These are phyloP conservation scores for Sordaria brevicollis DNA, from an alignment of 495 filamentous ascomycete genomes.

Conservation along the genomic window DNA sequence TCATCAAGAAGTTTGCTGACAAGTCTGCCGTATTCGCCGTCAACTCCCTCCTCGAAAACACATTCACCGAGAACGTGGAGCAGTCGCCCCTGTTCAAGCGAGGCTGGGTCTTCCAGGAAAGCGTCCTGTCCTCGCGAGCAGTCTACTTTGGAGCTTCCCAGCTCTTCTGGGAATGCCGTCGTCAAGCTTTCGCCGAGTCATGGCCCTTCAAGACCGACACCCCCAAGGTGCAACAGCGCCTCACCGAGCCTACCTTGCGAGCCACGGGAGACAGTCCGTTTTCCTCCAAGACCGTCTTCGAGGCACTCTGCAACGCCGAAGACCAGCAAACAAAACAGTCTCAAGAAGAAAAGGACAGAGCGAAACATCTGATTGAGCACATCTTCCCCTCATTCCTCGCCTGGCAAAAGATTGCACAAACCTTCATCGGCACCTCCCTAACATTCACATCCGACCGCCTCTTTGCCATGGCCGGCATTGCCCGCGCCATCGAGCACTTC, in stretches of 20 bases:
- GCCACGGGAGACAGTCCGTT: background rate
- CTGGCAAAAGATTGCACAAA: background rate
- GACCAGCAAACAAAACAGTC: background rate
- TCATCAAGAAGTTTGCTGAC: background rate
- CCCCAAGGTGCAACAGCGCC: background rate
- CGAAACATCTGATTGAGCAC: background rate
- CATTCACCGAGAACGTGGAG: background rate
- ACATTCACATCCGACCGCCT: slow-evolving; percentile 11
- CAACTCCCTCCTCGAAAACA: background rate
- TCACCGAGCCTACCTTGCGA: background rate
- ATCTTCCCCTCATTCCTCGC: background rate
- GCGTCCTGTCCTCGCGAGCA: slow-evolving; percentile 2
- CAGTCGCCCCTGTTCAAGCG: slow-evolving; percentile 2
- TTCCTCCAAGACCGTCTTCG: background rate
- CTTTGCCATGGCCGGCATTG: slow-evolving; percentile 15
- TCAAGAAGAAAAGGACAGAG: background rate
- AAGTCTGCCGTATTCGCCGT: background rate
- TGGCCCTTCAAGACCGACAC: background rate
- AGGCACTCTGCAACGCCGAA: background rate
- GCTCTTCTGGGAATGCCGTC: slow-evolving; percentile 6
- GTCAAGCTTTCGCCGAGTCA: background rate
- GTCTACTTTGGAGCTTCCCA: slow-evolving; percentile 5
- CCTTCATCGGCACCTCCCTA: background rate
- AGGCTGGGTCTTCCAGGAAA: slow-evolving; percentile 10
- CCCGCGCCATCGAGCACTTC: slow-evolving; percentile 4